Evolutionary conservation across 2,329 filamentous ascomycete genomes (phyloP).

Genomic region (Furcasterigmium sp.): DNA sequence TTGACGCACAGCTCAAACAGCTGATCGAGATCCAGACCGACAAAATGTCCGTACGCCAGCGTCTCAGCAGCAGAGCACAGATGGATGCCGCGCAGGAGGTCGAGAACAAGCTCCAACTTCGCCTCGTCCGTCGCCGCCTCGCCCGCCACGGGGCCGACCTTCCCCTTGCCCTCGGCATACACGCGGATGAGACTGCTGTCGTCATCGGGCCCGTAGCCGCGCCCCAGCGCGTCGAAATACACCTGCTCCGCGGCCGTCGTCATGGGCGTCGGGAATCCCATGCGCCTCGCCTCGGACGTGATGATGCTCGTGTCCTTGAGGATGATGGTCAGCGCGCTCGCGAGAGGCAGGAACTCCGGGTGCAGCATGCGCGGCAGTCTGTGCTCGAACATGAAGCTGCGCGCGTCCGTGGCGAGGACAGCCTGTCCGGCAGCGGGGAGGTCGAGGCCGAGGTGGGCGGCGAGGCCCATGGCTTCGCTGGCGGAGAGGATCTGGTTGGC

Average conservation of each 20-base stretch:
- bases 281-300: constrained; percentile 55
- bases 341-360: constrained; percentile 39
- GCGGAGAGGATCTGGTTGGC: constrained; percentile 58
- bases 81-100: constrained; percentile 36
- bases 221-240: constrained; percentile 54
- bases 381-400: constrained; percentile 60
- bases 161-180: constrained; percentile 32
- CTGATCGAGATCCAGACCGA: constrained; percentile 38
- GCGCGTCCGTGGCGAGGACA: constrained; percentile 41
- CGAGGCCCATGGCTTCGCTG: constrained; percentile 57
- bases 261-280: constrained; percentile 55
- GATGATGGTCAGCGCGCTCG: constrained; percentile 36
- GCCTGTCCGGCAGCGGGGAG: constrained; percentile 31
- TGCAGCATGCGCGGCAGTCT: constrained; percentile 47
- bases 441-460: constrained; percentile 49
- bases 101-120: constrained; percentile 30
- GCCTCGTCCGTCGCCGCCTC: constrained; percentile 23
- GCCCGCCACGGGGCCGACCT: constrained; percentile 21
- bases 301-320: constrained; percentile 39
- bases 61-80: constrained; percentile 37
- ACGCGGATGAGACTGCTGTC: constrained; percentile 37
- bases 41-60: constrained; percentile 32
- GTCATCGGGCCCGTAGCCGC: constrained; percentile 44
- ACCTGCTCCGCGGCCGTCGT: constrained; percentile 59
- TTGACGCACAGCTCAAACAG: constrained; percentile 39